These are phyloP conservation scores for Colletotrichum melonis DNA, from an alignment of 2,329 filamentous ascomycete species.

Conservation along the genomic window DNA sequence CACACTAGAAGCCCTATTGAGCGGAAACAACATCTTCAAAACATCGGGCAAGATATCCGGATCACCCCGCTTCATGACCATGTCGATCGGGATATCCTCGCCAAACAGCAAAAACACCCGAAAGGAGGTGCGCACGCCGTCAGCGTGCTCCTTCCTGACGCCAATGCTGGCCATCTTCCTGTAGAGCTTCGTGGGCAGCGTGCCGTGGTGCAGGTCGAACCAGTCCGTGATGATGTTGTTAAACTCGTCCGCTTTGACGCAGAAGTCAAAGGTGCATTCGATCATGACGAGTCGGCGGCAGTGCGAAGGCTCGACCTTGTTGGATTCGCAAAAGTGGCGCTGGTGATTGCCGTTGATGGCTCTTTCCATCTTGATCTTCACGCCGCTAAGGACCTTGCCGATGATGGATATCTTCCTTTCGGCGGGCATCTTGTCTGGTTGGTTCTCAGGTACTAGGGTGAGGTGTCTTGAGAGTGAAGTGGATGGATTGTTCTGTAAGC, in stretches of 20 bases:
- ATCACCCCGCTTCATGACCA: background rate
- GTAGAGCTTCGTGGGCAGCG: background rate
- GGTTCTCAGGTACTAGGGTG: background rate
- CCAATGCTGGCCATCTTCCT: background rate
- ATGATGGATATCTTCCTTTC: background rate
- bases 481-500: background rate
- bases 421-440: background rate
- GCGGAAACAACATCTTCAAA: background rate
- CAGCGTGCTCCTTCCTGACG: background rate
- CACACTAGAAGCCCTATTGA: background rate
- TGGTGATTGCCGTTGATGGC: background rate
- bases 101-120: background rate
- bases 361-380: background rate
- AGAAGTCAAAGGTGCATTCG: background rate
- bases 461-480: background rate
- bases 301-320: background rate
- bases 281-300: background rate
- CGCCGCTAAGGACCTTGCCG: background rate
- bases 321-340: background rate
- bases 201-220: background rate
- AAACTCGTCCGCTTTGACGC: background rate
- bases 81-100: background rate
- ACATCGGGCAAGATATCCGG: no score
- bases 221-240: background rate
- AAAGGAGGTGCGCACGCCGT: background rate